Evolutionary conservation across 345 rosid genomes (phyloP), one percentile per base, ranked within the genome.

Genomic region (Carallia brachiata): DNA sequence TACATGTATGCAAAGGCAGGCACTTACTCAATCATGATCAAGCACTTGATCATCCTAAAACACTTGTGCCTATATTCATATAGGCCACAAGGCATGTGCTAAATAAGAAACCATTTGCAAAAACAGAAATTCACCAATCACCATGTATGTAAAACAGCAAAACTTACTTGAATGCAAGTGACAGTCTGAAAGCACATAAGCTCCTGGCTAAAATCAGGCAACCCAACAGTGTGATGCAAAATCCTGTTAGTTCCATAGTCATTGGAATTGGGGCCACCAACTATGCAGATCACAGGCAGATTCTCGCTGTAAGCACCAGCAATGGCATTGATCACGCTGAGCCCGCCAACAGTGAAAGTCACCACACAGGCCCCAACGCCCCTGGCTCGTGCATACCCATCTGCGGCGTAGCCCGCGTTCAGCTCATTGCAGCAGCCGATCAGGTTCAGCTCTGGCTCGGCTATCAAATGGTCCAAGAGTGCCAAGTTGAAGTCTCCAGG

Each of bases 301-400:
- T 88, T 88, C 90, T 88, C 93, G 65, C 93, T 88, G 55, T 78
- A 84, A 37, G 93, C 90, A 52, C 93, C 93, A 2, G 93, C 93
- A 31, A 86, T 86, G 2, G 92, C 92, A 60, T 88, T 88, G 40
- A 88, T 40, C 66, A 86, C 86, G 54, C 92, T 88, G 23, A 88
- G 87, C 36, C 92, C 92, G 8, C 92, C 92, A 6, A 88, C 92
- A n/a, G 92, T 86, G 85, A 88, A 88, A 28, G 92, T 88, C 63
- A 86, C 92, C 2, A 81, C 92, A 44, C 92, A 88, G 10, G 92
- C 92, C 6, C 92, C 92, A 31, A 88, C 86, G 4, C 92, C 90
- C 36, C 31, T 83, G 58, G 87, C 77, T 17, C 92, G 88, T 12
- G 92, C 90, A 66, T 88, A 88, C 36, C 92, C 92, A 32, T 88